A percentile compares a stretch with the other conserved stretches of the same genome.
phyloP scores from a whole-genome alignment of 2,329 filamentous ascomycete species.

The Scedosporium aurantiacum region DNA sequence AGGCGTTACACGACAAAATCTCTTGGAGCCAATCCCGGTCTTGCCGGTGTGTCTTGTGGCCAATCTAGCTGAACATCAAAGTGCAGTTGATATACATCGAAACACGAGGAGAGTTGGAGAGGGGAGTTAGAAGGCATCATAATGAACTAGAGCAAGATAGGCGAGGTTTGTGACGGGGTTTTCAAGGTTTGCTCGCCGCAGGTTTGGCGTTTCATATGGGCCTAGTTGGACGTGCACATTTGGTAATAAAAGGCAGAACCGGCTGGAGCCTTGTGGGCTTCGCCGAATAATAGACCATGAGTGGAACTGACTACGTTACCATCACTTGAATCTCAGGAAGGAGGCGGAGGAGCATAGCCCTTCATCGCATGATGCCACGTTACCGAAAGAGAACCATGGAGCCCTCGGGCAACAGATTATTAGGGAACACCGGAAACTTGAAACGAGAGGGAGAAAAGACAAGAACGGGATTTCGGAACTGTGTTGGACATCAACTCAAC shows the following conservation, averaged over 20 bases:
- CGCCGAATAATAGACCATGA: background rate
- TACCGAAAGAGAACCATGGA: background rate
- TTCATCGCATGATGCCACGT: background rate
- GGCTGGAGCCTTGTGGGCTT: no score
- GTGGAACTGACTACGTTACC: background rate
- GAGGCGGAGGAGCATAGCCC: no score
- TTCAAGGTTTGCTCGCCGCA: background rate
- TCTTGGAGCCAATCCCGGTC: no score
- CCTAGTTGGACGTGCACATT: background rate
- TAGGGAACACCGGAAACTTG: no score
- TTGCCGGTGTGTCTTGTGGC: no score
- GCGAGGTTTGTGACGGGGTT: background rate
- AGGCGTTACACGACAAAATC: no score
- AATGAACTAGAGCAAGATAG: background rate
- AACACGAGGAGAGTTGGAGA: no score
- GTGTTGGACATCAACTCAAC: no score
- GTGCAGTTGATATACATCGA: background rate
- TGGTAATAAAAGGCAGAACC: background rate
- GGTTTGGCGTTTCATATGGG: background rate
- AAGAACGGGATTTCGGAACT: no score
- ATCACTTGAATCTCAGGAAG: background rate
- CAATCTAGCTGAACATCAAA: no score
- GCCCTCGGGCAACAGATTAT: no score
- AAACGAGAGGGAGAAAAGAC: no score
- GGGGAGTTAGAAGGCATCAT: background rate